Evolutionary conservation across 805 yeast species (phyloP), one percentile per base, ranked within the genome.

Genomic region (Starmerella roubikii): DNA sequence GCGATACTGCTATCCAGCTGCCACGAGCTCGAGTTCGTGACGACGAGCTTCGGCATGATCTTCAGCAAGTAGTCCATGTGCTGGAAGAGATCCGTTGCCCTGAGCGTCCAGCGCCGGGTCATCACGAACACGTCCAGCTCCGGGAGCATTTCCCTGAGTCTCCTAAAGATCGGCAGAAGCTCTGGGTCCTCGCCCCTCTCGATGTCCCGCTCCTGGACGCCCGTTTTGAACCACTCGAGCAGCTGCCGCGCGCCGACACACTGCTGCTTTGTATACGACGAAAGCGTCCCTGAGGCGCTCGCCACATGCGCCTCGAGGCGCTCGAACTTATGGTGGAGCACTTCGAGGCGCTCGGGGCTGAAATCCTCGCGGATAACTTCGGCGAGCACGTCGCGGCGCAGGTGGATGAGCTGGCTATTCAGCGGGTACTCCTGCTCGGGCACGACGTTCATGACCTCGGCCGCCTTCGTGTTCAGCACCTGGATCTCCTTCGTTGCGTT

Each of bases 81-180:
- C 35, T 70, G 68, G 61, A 80, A 91, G 45, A 91, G 67, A 61
- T 91, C 99, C 0, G 98, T 91, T 54, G 86, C 94, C 54, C 99
- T 74, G 62, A 91, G 66, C 2, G 97, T 88, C 99, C 99, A 91
- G 57, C 98, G 72, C 59, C 95, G 76, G 3, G 98, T 91, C 32
- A 91, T 74, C 51, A 88, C 67, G 46, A 91, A 64, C 49, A 82
- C 83, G 50, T 83, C 94, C 44, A 91, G 67, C 16, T 77, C 76
- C 19, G 73, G 67, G 56, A 84, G 82, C 49, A 84, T 67, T 32
- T 69, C 72, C 23, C 71, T 62, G 48, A 91, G 64, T 42, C 72
- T 67, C 35, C 71, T 67, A 59, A 81, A 86, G 22, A 80, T 65
- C 15, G 72, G 72, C 35, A 66, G 62, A 39, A 81, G 66, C 36